phyloP scores from a whole-genome alignment of 192 early-diverging fungal genomes.

The Gaertneriomyces semiglobifer region DNA sequence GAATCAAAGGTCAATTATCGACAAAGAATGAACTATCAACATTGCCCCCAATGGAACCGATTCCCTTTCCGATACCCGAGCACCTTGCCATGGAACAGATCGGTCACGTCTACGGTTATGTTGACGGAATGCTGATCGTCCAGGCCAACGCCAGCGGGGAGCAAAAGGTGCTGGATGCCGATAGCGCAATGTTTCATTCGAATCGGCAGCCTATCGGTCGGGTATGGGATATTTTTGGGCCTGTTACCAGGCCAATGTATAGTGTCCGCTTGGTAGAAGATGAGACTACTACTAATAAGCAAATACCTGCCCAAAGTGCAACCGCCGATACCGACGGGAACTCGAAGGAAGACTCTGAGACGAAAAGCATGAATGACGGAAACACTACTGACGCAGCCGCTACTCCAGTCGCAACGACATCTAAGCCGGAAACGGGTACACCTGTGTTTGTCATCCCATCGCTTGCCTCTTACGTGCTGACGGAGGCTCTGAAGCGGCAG shows the following conservation, averaged over 20 bases:
- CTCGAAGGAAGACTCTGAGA: slow-evolving; percentile 44
- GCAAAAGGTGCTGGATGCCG: slow-evolving; percentile 68
- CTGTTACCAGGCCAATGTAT: slow-evolving; percentile 78
- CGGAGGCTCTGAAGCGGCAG: slow-evolving; percentile 54
- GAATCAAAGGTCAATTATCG: slow-evolving; percentile 6
- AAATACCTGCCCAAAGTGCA: no score
- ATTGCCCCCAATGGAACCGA: slow-evolving; percentile 42
- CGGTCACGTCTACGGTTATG: slow-evolving; percentile 66
- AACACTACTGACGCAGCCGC: slow-evolving; percentile 28
- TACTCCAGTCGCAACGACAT: not conserved
- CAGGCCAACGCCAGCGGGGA: slow-evolving; percentile 38
- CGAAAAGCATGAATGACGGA: slow-evolving; percentile 34
- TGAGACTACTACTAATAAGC: no score
- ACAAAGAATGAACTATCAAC: slow-evolving; percentile 40
- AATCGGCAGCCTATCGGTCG: slow-evolving; percentile 46
- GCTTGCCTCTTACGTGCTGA: slow-evolving; percentile 63
- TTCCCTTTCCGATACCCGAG: slow-evolving; percentile 44
- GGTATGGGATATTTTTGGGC: slow-evolving; percentile 92
- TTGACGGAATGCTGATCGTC: slow-evolving; percentile 73
- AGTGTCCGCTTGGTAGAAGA: slow-evolving; percentile 60
- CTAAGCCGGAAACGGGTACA: slow-evolving; percentile 5
- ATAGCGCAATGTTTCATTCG: slow-evolving; percentile 63
- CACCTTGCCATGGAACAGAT: slow-evolving; percentile 50
- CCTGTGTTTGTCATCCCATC: slow-evolving; percentile 64
- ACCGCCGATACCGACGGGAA: slow-evolving; percentile 20